phyloP scores from a whole-genome alignment of 257 asterid genomes.

The Solanum corneliomulleri region DNA sequence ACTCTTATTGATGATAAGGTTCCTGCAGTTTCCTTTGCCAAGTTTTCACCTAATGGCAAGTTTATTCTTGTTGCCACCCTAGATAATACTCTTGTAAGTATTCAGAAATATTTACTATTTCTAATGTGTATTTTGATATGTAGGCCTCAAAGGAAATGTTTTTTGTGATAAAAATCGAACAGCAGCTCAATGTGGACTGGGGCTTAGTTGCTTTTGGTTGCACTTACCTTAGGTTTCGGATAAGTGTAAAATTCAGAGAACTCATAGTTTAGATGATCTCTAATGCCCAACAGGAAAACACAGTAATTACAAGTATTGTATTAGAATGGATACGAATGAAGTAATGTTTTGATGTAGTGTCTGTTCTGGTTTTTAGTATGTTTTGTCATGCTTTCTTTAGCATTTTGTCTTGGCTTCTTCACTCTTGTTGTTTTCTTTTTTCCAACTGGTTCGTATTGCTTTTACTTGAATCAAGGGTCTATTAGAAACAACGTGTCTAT shows the following conservation, averaged over 20 bases:
- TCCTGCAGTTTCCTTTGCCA: conserved; percentile 62
- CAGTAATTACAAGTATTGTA: background rate
- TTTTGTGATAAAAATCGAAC: background rate
- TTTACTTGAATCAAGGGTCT: background rate
- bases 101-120: background rate
- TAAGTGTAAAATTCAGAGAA: background rate
- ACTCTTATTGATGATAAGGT: conserved; percentile 65
- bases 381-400: too few species aligned
- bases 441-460: background rate
- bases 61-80: conserved; percentile 74
- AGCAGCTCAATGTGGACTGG: background rate
- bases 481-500: background rate
- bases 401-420: background rate
- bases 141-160: background rate
- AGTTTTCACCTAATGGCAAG: conserved; percentile 89
- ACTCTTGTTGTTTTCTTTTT: background rate
- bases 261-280: background rate
- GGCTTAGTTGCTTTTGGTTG: background rate
- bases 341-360: background rate
- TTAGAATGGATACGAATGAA: background rate
- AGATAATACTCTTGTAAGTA: conserved; percentile 75
- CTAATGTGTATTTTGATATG: background rate
- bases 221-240: background rate
- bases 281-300: background rate
- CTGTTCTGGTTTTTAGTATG: background rate